Percentiles rank a stretch among this genome's conserved stretches.
phyloP scores from a whole-genome alignment of 371 early-diverging fungal species.

The Rhizomucor miehei region DNA sequence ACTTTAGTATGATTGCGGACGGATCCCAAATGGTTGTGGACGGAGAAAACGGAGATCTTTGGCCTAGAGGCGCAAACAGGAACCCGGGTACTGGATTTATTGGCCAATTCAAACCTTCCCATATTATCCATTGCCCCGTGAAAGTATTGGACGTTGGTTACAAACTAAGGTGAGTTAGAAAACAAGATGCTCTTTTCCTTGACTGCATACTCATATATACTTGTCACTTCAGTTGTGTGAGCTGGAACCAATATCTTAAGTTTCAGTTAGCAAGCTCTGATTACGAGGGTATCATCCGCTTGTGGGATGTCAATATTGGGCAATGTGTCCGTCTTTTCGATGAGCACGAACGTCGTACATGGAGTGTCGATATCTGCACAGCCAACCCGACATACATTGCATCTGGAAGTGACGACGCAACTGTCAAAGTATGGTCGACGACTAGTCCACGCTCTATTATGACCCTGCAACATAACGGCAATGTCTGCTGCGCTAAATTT shows the following conservation, averaged over 20 bases:
- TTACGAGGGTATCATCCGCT: conserved; percentile 82
- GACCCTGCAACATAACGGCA: conserved; percentile 81
- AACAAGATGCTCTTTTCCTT: neutral
- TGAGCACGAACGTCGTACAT: conserved; percentile 88
- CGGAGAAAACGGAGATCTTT: conserved; percentile 2
- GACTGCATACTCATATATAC: neutral
- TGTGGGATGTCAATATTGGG: conserved; percentile 82
- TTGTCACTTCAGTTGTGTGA: conserved; percentile 64
- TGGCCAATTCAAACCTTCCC: conserved; percentile 6
- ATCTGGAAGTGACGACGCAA: conserved; percentile 87
- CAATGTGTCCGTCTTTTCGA: conserved; percentile 55
- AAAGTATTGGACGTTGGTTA: conserved; percentile 54
- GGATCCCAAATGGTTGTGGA: conserved; percentile 15
- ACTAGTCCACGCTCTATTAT: conserved; percentile 62
- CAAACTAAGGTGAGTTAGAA: conserved; percentile 57
- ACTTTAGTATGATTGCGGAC: conserved; percentile 59
- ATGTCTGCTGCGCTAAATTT: conserved; percentile 91
- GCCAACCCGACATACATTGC: conserved; percentile 78
- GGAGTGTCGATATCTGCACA: conserved; percentile 85
- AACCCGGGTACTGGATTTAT: conserved; percentile 5
- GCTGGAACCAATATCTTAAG: conserved; percentile 86
- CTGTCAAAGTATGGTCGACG: conserved; percentile 89
- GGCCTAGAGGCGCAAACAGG: neutral
- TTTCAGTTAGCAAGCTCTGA: conserved; percentile 81
- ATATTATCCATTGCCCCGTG: conserved; percentile 62